Evolutionary conservation across 805 yeast species (phyloP), one percentile per base, ranked within the genome.

Genomic region (Spathaspora boniae): DNA sequence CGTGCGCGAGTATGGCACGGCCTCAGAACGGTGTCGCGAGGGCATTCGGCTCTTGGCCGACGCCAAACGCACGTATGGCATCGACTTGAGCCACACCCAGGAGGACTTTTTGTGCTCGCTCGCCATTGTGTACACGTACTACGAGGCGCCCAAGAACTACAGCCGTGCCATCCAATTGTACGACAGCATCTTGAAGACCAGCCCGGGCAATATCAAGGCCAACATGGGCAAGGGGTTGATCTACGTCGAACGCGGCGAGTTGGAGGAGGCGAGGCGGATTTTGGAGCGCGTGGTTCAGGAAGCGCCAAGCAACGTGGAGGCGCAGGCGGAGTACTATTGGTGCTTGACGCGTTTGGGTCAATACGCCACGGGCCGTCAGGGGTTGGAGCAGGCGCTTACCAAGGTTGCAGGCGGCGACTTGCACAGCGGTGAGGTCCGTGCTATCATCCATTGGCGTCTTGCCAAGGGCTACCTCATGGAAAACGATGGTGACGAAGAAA

Each of bases 101-200:
- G 70, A 69, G 34, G 83, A 79, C 34, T 60, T 86, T 16, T 65
- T 82, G 6, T 70, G 87, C 24, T 68, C 76, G 16, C 65, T 86
- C 36, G 98, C 93, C 0, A 74, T 80, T 0, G 72, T 83, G 1
- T 86, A 88, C 51, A 85, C 95, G 0, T 82, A 86, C 51, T 74
- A 80, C 50, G 96, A 91, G 54, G 84, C 97, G 0, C 98, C 98
- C 8, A 87, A 87, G 56, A 85, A 91, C 58, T 86, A 77, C 50
- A 68, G 75, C 2, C 68, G 80, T 17, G 98, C 98, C 0, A 52
- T 82, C 19, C 76, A 76, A 32, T 56, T 88, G 11, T 93, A 82
- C 56, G 82, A 83, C 24, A 62, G 67, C 16, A 76, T 88, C 3
- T 63, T 86, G 17, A 44, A 42, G 12, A 49, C 48, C 3, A 64